These are phyloP conservation scores for Theileria parva DNA, from an alignment of 169 alveolate genomes.

Conservation along the genomic window DNA sequence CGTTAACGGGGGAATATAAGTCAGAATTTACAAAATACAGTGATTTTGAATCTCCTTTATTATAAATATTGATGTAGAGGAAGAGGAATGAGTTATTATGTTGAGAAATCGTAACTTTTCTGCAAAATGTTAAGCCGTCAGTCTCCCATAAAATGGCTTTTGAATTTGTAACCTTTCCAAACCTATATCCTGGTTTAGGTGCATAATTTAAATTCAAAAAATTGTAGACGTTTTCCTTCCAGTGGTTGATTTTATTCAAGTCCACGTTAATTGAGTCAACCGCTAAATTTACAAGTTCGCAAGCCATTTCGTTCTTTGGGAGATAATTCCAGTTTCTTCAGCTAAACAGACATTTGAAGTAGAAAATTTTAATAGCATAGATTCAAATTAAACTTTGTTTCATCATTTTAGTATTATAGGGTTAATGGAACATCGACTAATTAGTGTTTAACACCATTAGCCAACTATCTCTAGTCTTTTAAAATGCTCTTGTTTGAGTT, in stretches of 20 bases:
- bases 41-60: neutral
- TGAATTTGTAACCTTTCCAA: neutral
- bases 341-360: neutral
- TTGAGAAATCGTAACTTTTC: neutral
- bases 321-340: neutral
- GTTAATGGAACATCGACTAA: neutral
- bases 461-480: neutral
- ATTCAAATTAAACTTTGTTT: neutral
- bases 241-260: neutral
- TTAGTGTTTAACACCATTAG: neutral
- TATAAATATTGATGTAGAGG: neutral
- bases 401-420: neutral
- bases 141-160: neutral
- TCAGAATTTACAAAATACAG: neutral
- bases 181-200: neutral
- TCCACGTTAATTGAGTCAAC: neutral
- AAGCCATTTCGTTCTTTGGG: neutral
- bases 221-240: conserved; percentile 9
- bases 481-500: neutral
- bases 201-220: neutral
- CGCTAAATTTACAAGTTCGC: neutral
- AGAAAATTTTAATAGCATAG: neutral
- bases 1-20: neutral
- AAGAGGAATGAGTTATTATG: neutral
- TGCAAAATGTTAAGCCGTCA: conserved; percentile 1